Percentiles rank a stretch among this genome's conserved stretches.
These are phyloP conservation scores for Noccaea caerulescens DNA, from an alignment of 345 rosid genomes.

Conservation along the genomic window DNA sequence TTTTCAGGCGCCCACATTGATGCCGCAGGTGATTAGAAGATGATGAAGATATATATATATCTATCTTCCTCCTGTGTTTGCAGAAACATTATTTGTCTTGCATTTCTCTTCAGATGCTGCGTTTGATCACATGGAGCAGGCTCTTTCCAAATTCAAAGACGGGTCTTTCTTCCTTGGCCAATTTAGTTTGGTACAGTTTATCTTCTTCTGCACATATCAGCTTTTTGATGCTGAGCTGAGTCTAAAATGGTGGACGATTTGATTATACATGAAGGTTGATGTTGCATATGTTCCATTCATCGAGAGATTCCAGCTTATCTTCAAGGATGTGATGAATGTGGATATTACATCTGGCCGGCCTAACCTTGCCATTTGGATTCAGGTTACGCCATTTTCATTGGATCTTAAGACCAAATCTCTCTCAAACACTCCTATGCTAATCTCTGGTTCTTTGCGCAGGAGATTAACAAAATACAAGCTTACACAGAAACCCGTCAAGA, in stretches of 20 bases:
- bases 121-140: constrained; percentile 72
- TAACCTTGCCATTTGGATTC: constrained; percentile 70
- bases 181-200: constrained; percentile 57
- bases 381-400: constrained; percentile 49
- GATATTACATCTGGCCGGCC: constrained; percentile 75
- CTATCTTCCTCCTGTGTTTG: not conserved
- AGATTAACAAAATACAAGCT: constrained; percentile 69
- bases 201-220: constrained; percentile 15
- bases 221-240: not conserved
- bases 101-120: constrained; percentile 54
- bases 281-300: constrained; percentile 79
- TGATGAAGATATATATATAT: not conserved
- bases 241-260: constrained; percentile 3
- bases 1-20: constrained; percentile 50
- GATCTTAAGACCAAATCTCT: not conserved
- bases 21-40: constrained; percentile 49
- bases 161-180: constrained; percentile 86
- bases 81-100: not conserved
- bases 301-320: constrained; percentile 60
- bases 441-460: constrained; percentile 50
- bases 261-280: constrained; percentile 55
- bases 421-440: not conserved
- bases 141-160: constrained; percentile 64
- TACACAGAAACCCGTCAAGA: constrained; percentile 69
- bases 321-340: constrained; percentile 56